Base-by-base conservation (phyloP, 768 basidiomycete genomes). In the Omphalotus guepiniiformis region DNA sequence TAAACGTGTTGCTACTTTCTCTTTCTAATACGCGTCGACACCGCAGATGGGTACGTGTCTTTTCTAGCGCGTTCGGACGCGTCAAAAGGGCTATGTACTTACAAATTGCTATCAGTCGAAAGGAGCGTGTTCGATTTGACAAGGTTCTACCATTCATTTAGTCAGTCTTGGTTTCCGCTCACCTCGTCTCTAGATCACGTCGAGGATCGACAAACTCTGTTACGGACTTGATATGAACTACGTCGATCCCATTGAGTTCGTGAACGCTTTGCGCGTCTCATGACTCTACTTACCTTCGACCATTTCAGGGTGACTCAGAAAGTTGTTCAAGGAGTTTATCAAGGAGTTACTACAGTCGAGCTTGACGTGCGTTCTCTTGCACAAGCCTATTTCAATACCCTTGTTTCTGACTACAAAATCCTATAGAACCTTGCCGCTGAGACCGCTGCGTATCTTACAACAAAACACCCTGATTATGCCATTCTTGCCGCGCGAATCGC, bases 401-500 rank as follows among this genome's bases (percentile, higher is more conserved):
- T 39, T 30, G 8, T 21, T 56, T 57, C 22, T 19, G 59, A 37
- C 16, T 25, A 2, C 26, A 25, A 21, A 21, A 15, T 42, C 30
- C 3, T 2, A 9, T 47, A 95, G 93, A 97, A 96, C 65, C 85
- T 97, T 32, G 94, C 94, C 0, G 86, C 94, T 6, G 94, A 97
- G 70, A 99, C 96, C 3, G 93, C 96, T 7, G 96, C 96, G 0
- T 97, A 86, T 64, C 82, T 98, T 52, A 98, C 96, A 4, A 98
- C 95, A 22, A 93, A 91, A 55, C 93, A 94, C 61, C 93, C 95
- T 6, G 96, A 99, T 63, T 99, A 99, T 58, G 96, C 96, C 21
- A 84, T 98, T 51, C 90, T 99, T 53, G 96, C 96, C 4, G 96
- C 96, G 18, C 92, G 96, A 49, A 98, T 99, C 45, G 96, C 96